Evolutionary conservation across 805 yeast species (phyloP), one percentile per base, ranked within the genome.

Genomic region (Candida germanica): DNA sequence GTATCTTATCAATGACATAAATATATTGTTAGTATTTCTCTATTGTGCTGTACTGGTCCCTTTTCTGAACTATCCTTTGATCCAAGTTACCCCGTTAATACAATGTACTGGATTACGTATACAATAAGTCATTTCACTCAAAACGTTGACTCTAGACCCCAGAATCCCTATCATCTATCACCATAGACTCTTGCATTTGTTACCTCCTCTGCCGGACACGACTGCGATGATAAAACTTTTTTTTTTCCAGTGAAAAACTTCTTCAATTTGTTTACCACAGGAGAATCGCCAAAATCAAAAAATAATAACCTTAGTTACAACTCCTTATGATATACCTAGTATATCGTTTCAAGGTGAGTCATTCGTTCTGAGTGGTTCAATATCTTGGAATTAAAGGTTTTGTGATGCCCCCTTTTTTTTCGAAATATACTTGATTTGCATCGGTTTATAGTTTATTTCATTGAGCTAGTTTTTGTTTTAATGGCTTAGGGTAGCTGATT

Each of bases 251-350:
- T 13, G 28, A 36, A 35, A 33, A 41, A 33, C 29, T 28, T 29
- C 35, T 33, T 30, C 28, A 38, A 48, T 57, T 56, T 56, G 61
- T 44, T 56, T 57, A 56, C 61, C 63, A 52, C 47, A 55, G 63
- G 60, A 55, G 44, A 26, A 44, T 34, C 37, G 30, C 42, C 31
- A 36, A 41, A 38, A 41, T 25, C 41, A 36, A 33, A 40, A 39
- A 38, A 37, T 20, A 10, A 33, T 16, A 43, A 35, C 40, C 37
- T 36, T 34, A 40, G 47, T 40, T 28, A 4, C n/a, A 12, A 7
- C 15, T 31, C 18, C 27, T 24, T 15, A 15, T 7, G 6, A 20
- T 20, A 20, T 20, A 20, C 33, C 24, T 24, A 11, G 17, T 24
- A 26, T 22, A 23, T 31, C 33, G 33, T 29, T 20, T 15, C 7